Evolutionary conservation across 177 flowering plant species (phyloP), one percentile per base, ranked within the genome.

Genomic region (Vitis hybrid): DNA sequence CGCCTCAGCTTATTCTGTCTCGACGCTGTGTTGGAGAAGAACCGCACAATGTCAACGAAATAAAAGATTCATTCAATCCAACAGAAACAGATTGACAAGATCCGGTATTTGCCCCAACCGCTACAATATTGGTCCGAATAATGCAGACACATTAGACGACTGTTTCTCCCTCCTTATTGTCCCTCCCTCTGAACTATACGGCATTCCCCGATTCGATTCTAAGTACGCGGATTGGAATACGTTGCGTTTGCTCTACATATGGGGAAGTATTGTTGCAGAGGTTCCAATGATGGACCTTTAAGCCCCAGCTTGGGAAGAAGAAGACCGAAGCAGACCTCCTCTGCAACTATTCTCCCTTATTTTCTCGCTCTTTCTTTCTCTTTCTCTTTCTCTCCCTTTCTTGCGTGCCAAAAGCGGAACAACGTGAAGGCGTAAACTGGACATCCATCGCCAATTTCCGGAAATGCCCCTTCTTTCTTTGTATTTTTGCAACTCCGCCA

Each of bases 361-460:
- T 62, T 57, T 69, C 72, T 59, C 55, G 52, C 62, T 4, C 39
- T 61, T 26, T 53, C 62, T 13, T 19, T 33, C 65, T 55, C 18
- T 62, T 58, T 22, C 26, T 22, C 26, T 22, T 22, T 22, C 52
- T 16, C 64, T 7, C 26, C 10, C 65, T 49, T 11, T 61, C 50
- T 39, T 39, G 45, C 45, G 45, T 39, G 45, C 55, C 70, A 22
- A 12, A 7, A 20, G 12, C 60, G 10, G 14, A 72, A 73, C 66
- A 62, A 73, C 71, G 61, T 67, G 62, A 60, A 73, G 65, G 69
- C 74, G 67, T 52, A 64, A 68, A 53, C 70, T 65, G 45, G 14
- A 60, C 49, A 4, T 3, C 19, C 4, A 10, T 9, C 0, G 5
- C 8, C 11, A 6, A 2, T 15, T 69, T 49, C 68, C 72, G 9